Conservation (phyloP, 441 rosid genomes). For the Populus hybrid region DNA sequence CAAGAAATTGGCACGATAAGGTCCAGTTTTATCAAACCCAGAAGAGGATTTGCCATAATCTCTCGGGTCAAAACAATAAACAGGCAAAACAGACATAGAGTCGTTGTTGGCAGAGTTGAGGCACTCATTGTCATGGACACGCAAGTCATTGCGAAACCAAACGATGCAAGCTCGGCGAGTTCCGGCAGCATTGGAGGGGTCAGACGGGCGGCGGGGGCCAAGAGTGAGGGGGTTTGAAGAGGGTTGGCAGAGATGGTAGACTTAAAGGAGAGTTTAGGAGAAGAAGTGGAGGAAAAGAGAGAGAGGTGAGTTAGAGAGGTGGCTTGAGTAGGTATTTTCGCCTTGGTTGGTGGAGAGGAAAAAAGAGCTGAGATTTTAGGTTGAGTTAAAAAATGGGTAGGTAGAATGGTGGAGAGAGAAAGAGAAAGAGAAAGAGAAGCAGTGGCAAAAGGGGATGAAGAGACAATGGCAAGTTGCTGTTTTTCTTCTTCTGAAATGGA, state of each 20-base stretch:
- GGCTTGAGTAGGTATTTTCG: slow-evolving; percentile 70
- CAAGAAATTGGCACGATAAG: slow-evolving; percentile 73
- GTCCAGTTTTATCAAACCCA: slow-evolving; percentile 91
- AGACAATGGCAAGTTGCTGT: slow-evolving; percentile 26
- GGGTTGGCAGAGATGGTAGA: slow-evolving; percentile 76
- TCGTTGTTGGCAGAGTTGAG: slow-evolving; percentile 78
- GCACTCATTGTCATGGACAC: slow-evolving; percentile 86
- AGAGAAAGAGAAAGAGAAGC: slow-evolving; percentile 43
- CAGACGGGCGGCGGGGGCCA: slow-evolving; percentile 76
- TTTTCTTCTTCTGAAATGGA: slow-evolving; percentile 37
- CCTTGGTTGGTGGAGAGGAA: slow-evolving; percentile 43
- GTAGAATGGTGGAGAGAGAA: slow-evolving; percentile 42
- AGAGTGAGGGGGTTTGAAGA: slow-evolving; percentile 65
- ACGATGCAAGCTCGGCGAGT: slow-evolving; percentile 82
- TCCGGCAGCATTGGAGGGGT: slow-evolving; percentile 76
- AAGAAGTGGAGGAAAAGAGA: slow-evolving; percentile 29
- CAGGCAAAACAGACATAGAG: slow-evolving; percentile 78
- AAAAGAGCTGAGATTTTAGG: slow-evolving; percentile 39
- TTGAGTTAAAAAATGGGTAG: slow-evolving; percentile 46
- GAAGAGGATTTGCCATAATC: slow-evolving; percentile 90
- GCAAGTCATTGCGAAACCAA: slow-evolving; percentile 94
- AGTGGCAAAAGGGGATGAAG: slow-evolving; percentile 57
- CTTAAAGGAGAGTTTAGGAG: slow-evolving; percentile 56
- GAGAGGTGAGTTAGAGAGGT: slow-evolving; percentile 56
- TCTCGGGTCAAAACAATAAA: slow-evolving; percentile 91